Base-by-base conservation (phyloP, 805 yeast genomes). In the Yarrowia osloensis region DNA sequence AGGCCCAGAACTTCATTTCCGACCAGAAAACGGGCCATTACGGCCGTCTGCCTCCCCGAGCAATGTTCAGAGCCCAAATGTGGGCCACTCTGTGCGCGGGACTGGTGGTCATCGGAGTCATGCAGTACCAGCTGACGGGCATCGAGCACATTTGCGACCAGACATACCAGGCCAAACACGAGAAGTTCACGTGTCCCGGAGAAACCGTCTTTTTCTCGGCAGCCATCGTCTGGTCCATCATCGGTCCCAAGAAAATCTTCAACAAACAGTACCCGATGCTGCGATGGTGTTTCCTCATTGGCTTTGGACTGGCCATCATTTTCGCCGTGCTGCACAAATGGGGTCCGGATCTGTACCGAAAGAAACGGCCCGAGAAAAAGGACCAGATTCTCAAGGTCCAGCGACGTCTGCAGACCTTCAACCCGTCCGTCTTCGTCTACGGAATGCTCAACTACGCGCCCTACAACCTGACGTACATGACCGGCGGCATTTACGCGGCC, bases 1-100 rank as follows among this genome's bases (percentile, higher is more conserved):
- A 87, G 73, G 88, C 89, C 0, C 79, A 82, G 47, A 79, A 80
- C 70, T 86, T 81, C 74, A 78, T 84, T 47, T 76, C 81, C 4
- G 88, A 86, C 72, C 83, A 83, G 77, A 88, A 88, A 70, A 74
- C 85, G 73, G 88, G 83, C 2, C 88, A 86, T 69, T 87, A 87
- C 72, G 75, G 84, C 72, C 84, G 84, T 69, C 76, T 86, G 12
- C 86, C 89, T 0, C 89, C 89, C 5, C 78, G 85, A 69, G 80
- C 86, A 0, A 75, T 85, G 67, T 86, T 87, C 76, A 7, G 65
- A 22, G 50, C 71, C 5, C 80, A 77, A 65, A 73, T 85, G 24
- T 61, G 81, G 22, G 69, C 76, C 1, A 80, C 86, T 40, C 74
- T 85, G 75, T 70, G 70, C 75, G 65, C 70, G 75, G 44, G 78